Evolutionary conservation across 345 rosid species (phyloP).

Genomic region (Chamaenerion angustifolium): DNA sequence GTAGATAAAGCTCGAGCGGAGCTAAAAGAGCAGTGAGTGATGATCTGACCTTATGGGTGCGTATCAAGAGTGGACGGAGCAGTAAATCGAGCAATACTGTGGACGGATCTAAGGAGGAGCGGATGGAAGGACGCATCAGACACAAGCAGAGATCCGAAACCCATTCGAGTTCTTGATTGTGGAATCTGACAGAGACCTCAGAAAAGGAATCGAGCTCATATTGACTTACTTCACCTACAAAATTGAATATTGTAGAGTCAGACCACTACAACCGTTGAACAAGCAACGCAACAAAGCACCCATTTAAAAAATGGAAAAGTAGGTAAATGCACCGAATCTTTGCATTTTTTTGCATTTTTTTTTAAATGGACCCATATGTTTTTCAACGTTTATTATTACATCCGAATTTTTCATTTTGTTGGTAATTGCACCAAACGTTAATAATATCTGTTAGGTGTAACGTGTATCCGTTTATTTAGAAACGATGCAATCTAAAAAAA

Average conservation of each 20-base stretch:
- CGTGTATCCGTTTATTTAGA: too few species aligned
- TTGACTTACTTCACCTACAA: constrained; percentile 18
- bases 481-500: too few species aligned
- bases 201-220: constrained; percentile 22
- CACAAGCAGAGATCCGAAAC: constrained; percentile 23
- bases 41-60: constrained; percentile 55
- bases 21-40: constrained; percentile 9
- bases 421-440: too few species aligned
- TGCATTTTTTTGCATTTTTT: too few species aligned
- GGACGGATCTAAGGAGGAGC: constrained; percentile 47
- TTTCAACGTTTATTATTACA: too few species aligned
- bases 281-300: not conserved
- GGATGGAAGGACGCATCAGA: constrained; percentile 34
- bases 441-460: too few species aligned
- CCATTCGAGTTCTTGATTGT: constrained; percentile 20
- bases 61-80: constrained; percentile 21
- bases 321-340: too few species aligned
- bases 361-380: too few species aligned
- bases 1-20: not conserved
- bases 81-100: constrained; percentile 39
- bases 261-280: constrained; percentile 8
- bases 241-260: constrained; percentile 30
- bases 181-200: constrained; percentile 63
- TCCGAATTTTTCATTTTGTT: too few species aligned
- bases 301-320: too few species aligned